These are phyloP conservation scores for Salix koriyanagi DNA, from an alignment of 345 rosid species.

Conservation along the genomic window DNA sequence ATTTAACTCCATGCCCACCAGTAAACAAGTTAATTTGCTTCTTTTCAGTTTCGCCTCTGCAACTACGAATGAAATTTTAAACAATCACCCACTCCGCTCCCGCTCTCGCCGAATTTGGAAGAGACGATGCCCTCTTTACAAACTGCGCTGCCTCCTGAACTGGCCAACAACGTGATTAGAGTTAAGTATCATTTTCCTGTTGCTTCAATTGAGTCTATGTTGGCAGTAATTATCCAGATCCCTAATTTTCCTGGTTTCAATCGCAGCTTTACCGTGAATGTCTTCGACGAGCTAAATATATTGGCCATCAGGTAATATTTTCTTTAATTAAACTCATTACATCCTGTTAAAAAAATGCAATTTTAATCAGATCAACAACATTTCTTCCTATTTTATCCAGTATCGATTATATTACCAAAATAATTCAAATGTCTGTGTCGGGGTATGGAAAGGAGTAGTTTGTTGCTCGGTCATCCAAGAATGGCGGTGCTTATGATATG, in stretches of 20 bases:
- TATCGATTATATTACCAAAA: no score
- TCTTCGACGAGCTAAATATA: slow-evolving; percentile 83
- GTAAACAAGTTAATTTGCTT: background rate
- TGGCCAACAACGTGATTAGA: slow-evolving; percentile 81
- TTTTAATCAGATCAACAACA: background rate
- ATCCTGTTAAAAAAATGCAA: no score
- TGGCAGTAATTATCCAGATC: background rate
- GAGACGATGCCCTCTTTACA: slow-evolving; percentile 76
- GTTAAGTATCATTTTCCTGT: slow-evolving; percentile 36
- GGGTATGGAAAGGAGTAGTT: no score
- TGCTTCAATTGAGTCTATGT: background rate
- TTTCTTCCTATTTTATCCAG: background rate
- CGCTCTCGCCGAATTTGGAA: background rate
- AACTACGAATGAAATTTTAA: background rate
- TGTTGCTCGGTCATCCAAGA: background rate
- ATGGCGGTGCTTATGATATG: background rate
- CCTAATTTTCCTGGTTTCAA: background rate
- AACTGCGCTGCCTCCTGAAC: slow-evolving; percentile 84
- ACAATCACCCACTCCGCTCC: background rate
- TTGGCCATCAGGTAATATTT: slow-evolving; percentile 62
- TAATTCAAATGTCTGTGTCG: no score
- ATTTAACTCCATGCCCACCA: background rate
- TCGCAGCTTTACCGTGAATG: slow-evolving; percentile 91
- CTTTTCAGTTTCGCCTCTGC: background rate
- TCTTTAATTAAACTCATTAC: background rate